Conservation (phyloP, 2,329 filamentous ascomycete species). For the Scedosporium apiospermum region DNA sequence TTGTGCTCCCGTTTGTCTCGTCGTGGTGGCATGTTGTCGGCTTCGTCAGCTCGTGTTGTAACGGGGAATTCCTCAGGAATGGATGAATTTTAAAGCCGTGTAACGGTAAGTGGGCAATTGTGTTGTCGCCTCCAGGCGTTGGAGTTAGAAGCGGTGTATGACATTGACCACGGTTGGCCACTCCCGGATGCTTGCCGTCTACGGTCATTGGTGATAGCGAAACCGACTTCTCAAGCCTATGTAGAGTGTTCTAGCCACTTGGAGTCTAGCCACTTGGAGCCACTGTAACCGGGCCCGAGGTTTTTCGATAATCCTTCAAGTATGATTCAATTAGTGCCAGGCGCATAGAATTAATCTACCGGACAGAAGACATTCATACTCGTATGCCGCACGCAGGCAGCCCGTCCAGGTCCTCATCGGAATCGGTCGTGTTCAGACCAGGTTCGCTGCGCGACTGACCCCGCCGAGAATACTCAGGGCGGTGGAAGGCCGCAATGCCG, state of each 20-base stretch:
- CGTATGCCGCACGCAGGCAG: not conserved
- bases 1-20: too few species aligned
- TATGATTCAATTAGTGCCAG: not conserved
- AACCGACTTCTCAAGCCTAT: not conserved
- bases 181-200: not conserved
- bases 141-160: too few species aligned
- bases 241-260: not conserved
- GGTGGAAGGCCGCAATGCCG: conserved; percentile 14
- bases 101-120: too few species aligned
- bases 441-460: conserved; percentile 40
- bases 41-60: too few species aligned
- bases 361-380: not conserved
- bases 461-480: conserved; percentile 31
- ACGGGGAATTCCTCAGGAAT: too few species aligned
- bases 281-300: not conserved
- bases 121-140: too few species aligned
- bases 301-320: not conserved
- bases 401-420: not conserved
- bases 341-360: not conserved
- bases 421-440: conserved; percentile 2
- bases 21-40: too few species aligned
- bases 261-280: not conserved
- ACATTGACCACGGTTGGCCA: too few species aligned
- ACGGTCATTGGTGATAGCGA: not conserved
- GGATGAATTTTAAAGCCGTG: too few species aligned